Percentiles rank a stretch among this genome's conserved stretches.
phyloP scores from a whole-genome alignment of 148 eudicot species.

The Bassia scoparia region DNA sequence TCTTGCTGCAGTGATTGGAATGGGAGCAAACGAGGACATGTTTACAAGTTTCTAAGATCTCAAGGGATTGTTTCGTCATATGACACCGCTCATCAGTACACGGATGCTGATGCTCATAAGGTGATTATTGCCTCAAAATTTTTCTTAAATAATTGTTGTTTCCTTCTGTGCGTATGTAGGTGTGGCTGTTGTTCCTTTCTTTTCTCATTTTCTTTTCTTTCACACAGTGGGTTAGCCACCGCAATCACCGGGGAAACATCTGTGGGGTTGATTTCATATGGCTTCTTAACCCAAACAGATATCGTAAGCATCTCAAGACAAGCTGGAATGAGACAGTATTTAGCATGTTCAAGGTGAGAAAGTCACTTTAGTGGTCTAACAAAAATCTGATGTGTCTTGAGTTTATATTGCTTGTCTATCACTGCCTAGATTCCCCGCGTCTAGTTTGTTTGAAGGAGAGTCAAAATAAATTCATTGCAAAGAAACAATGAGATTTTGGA shows the following conservation, averaged over 20 bases:
- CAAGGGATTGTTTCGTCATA: conserved; percentile 96
- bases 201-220: conserved; percentile 17
- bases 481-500: too few relatives aligned
- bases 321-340: conserved; percentile 94
- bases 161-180: neutral
- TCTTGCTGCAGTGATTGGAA: conserved; percentile 72
- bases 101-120: conserved; percentile 95
- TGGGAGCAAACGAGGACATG: conserved; percentile 96
- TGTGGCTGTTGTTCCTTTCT: neutral
- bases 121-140: conserved; percentile 29
- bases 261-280: conserved; percentile 99
- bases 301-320: conserved; percentile 73
- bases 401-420: too few relatives aligned
- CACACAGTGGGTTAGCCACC: conserved; percentile 98
- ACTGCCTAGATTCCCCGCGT: too few relatives aligned
- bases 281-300: conserved; percentile 90
- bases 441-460: too few relatives aligned
- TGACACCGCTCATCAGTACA: conserved; percentile 98
- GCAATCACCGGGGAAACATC: conserved; percentile 91
- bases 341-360: too few relatives aligned
- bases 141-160: neutral
- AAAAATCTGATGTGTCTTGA: too few relatives aligned
- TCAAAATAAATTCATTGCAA: too few relatives aligned
- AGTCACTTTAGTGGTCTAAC: too few relatives aligned
- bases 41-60: conserved; percentile 88